Evolutionary conservation across 2,329 filamentous ascomycete genomes (phyloP), one percentile per base, ranked within the genome.

Genomic region (Ceratocystis diversiconidia): DNA sequence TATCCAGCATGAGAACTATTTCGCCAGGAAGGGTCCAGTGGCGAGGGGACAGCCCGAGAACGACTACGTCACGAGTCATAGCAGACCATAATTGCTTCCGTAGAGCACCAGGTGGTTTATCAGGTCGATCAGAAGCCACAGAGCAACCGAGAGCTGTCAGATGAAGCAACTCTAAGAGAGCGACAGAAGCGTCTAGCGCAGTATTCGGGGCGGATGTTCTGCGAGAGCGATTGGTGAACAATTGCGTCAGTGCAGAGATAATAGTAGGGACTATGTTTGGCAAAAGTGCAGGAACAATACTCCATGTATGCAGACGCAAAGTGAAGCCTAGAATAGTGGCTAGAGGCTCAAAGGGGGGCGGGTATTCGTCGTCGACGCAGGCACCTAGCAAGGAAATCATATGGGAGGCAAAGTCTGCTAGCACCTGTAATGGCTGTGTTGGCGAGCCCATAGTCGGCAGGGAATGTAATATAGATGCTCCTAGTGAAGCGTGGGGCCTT

Each of bases 301-400:
- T 77, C 1, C 79, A 76, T 0, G 84, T 81, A 71, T 89, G 82
- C 3, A 84, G 77, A 59, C 84, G 80, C 3, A 91, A 75, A 0
- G 85, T 81, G 68, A 87, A 86, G 12, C 80, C 78, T 12, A 90
- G 72, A 43, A 89, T 76, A 25, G 86, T 81, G 25, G 88, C 76
- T 2, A 92, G 76, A 46, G 89, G 78, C 68, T 81, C 82, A 50
- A 91, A 78, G 0, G 88, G 86, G 10, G 77, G 76, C 71, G 85
- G 83, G 74, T 83, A 77, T 69, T 79, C 78, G 70, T 92, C 87
- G 10, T 81, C 76, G 5, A 86, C 75, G 71, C 88, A 91, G 22
- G 79, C 80, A 17, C 79, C 78, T 88, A 89, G 92, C 15, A 92
- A 73, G 17, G 80, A 78, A 62, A 89, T 79, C 22, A 91, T 74